Percentiles rank a stretch among this genome's conserved stretches.
These are phyloP conservation scores for Nannochloris sp. DNA, from an alignment of 139 green algal species.

Conservation along the genomic window DNA sequence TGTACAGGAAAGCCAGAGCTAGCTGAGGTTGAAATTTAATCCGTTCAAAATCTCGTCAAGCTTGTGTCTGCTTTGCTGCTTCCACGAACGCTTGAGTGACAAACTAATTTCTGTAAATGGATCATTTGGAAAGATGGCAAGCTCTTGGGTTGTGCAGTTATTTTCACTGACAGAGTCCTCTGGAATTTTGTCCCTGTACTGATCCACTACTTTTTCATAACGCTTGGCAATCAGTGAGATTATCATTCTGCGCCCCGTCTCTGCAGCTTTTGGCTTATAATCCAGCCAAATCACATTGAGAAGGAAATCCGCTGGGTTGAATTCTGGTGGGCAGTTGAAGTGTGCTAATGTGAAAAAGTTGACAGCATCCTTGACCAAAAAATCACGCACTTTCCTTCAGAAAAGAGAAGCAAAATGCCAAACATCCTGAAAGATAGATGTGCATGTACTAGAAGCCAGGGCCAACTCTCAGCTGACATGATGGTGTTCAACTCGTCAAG, in stretches of 20 bases:
- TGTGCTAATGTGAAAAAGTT: slow-evolving; percentile 18
- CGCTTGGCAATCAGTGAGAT: slow-evolving; percentile 15
- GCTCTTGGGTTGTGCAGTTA: neutral
- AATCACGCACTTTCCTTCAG: slow-evolving; percentile 26
- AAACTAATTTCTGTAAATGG: slow-evolving; percentile 10
- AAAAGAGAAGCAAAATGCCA: slow-evolving; percentile 30
- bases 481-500: too few relatives aligned
- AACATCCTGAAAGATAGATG: slow-evolving; percentile 26
- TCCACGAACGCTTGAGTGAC: slow-evolving; percentile 5
- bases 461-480: too few relatives aligned
- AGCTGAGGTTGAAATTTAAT: slow-evolving; percentile 16
- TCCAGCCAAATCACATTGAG: slow-evolving; percentile 28
- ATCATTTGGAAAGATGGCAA: slow-evolving; percentile 14
- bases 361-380: slow-evolving; percentile 19
- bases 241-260: slow-evolving; percentile 11
- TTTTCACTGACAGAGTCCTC: neutral
- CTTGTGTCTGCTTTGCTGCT: neutral
- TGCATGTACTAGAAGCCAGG: too few relatives aligned
- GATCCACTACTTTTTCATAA: neutral
- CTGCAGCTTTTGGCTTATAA: slow-evolving; percentile 12
- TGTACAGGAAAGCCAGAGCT: slow-evolving; percentile 21
- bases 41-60: slow-evolving; percentile 8
- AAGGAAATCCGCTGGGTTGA: slow-evolving; percentile 44
- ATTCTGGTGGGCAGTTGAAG: slow-evolving; percentile 22
- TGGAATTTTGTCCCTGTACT: neutral